Percentiles rank a stretch among this genome's conserved stretches.
Evolutionary conservation across 2,329 filamentous ascomycete genomes (phyloP).

Genomic region (Annulohypoxylon truncatum): DNA sequence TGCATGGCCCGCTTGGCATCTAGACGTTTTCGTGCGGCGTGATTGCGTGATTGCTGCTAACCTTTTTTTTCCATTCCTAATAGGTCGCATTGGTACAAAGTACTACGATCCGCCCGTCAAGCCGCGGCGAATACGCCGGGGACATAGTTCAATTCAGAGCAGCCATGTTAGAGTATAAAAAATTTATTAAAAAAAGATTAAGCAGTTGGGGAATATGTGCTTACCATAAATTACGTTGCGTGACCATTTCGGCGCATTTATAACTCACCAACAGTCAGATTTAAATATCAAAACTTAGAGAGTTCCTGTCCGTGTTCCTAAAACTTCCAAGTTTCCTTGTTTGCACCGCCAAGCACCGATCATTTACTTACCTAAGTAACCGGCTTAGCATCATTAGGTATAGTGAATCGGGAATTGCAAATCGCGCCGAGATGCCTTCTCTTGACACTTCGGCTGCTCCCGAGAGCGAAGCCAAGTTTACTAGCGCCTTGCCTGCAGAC

Average conservation of each 20-base stretch:
- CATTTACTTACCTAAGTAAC: background rate
- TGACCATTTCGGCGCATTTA: constrained; percentile 12
- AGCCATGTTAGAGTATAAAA: background rate
- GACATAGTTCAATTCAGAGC: background rate
- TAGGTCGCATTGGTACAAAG: constrained; percentile 15
- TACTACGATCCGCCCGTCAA: constrained; percentile 2
- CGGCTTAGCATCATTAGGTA: background rate
- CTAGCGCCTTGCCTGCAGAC: constrained; percentile 29
- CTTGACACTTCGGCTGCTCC: constrained; percentile 18
- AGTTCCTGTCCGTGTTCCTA: background rate
- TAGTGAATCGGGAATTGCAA: constrained; percentile 9
- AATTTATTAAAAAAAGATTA: background rate
- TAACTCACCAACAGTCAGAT: background rate
- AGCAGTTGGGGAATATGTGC: background rate
- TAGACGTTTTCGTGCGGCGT: constrained; percentile 28
- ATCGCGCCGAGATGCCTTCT: constrained; percentile 34
- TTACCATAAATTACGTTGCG: constrained; percentile 1
- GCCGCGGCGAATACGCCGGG: background rate
- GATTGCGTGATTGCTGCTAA: constrained; percentile 39
- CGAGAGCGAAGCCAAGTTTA: constrained; percentile 35
- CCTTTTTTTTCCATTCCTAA: constrained; percentile 17
- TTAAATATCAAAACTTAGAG: background rate
- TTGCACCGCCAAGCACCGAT: background rate
- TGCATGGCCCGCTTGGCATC: constrained; percentile 7
- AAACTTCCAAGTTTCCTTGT: background rate